These are phyloP conservation scores for Byssochlamys sp. DNA, from an alignment of 2,329 filamentous ascomycete genomes.

Conservation along the genomic window DNA sequence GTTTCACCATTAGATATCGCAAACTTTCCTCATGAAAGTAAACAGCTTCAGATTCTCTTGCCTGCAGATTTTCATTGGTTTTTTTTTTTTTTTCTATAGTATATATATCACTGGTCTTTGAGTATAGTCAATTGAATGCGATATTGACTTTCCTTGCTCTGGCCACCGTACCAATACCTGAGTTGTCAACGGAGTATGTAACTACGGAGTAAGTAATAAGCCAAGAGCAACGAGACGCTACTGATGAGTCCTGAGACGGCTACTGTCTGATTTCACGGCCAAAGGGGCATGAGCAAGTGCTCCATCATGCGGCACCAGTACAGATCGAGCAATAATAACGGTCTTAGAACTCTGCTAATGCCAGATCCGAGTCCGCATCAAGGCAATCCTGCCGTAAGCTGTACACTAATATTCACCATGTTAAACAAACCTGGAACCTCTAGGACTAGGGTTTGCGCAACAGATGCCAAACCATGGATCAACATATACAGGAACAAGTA, in stretches of 20 bases:
- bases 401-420: neutral
- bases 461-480: neutral
- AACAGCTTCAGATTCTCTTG: neutral
- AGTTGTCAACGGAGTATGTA: neutral
- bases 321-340: neutral
- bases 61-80: neutral
- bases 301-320: neutral
- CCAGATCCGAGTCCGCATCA: neutral
- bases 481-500: neutral
- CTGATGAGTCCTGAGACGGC: neutral
- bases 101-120: too few relatives aligned
- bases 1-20: neutral
- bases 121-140: neutral
- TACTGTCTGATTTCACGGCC: neutral
- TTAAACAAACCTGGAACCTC: neutral
- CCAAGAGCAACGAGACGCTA: constrained; percentile 34
- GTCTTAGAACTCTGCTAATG: neutral
- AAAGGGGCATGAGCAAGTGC: neutral
- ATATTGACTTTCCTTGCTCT: neutral
- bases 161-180: neutral
- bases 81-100: too few relatives aligned
- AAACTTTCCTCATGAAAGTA: neutral
- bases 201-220: neutral
- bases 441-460: neutral
- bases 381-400: neutral